Percentiles rank a stretch among this genome's conserved stretches.
Evolutionary conservation across 192 early-diverging fungal species (phyloP).

Genomic region (Pilaira anomala): DNA sequence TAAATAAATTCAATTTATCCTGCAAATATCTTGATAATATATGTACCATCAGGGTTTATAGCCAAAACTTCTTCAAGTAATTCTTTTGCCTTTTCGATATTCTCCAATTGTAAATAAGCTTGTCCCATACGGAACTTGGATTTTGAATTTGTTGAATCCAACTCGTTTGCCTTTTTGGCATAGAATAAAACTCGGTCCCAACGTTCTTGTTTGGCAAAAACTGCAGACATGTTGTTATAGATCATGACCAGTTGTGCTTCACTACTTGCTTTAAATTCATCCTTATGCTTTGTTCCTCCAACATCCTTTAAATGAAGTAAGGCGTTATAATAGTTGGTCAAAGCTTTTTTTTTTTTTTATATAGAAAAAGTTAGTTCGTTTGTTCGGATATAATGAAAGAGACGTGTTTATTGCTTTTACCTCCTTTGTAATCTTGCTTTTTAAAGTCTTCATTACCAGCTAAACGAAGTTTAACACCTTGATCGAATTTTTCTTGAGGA

Average conservation of each 20-base stretch:
- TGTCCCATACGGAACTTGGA: constrained; percentile 26
- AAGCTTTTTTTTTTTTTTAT: constrained; percentile 7
- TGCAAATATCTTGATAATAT: neutral
- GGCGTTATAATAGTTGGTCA: constrained; percentile 22
- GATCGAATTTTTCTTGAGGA: constrained; percentile 21
- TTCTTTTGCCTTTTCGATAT: constrained; percentile 12
- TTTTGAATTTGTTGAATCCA: constrained; percentile 22
- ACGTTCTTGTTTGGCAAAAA: constrained; percentile 17
- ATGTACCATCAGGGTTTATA: constrained; percentile 20
- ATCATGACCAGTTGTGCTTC: constrained; percentile 24
- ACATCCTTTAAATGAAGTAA: constrained; percentile 25
- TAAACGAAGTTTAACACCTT: constrained; percentile 22
- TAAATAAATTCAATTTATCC: neutral
- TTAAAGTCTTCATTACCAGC: constrained; percentile 23
- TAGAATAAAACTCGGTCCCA: constrained; percentile 21
- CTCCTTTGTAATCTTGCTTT: constrained; percentile 20
- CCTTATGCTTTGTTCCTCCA: constrained; percentile 20
- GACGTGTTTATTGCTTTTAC: neutral
- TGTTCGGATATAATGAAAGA: neutral
- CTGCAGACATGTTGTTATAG: constrained; percentile 30
- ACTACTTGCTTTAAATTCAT: constrained; percentile 5
- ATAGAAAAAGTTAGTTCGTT: neutral
- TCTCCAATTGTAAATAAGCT: constrained; percentile 13
- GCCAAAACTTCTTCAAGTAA: neutral
- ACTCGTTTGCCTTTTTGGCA: constrained; percentile 1